A percentile compares a stretch with the other conserved stretches of the same genome.
Evolutionary conservation across 2,329 filamentous ascomycete species (phyloP).

Genomic region (Cladorrhinum sp.): DNA sequence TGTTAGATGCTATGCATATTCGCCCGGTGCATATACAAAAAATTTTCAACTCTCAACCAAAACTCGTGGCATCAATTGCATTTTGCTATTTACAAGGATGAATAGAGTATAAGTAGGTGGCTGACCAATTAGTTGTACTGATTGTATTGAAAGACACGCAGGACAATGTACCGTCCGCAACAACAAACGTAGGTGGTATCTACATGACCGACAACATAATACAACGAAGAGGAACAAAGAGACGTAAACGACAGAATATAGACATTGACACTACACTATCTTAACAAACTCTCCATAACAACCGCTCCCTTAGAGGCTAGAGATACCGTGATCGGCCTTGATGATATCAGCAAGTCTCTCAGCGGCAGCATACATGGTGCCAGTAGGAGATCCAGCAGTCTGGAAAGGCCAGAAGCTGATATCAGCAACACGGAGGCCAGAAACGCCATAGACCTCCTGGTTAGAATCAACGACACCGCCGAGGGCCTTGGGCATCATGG

Average conservation of each 20-base stretch:
- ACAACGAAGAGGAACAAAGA: no score
- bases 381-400: slow-evolving; percentile 24
- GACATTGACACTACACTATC: no score
- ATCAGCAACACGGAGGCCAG: slow-evolving; percentile 21
- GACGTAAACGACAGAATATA: no score
- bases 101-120: no score
- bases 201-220: no score
- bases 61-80: neutral
- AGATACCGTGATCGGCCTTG: slow-evolving; percentile 17
- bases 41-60: neutral
- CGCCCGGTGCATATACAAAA: neutral
- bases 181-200: no score
- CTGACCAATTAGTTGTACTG: no score
- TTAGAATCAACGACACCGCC: slow-evolving; percentile 20
- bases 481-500: slow-evolving; percentile 18
- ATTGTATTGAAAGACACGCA: no score
- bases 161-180: no score
- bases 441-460: slow-evolving; percentile 22
- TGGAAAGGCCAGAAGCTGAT: slow-evolving; percentile 27
- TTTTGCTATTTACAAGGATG: neutral
- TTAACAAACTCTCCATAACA: neutral
- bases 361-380: slow-evolving; percentile 24
- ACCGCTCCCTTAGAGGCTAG: neutral
- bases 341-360: slow-evolving; percentile 28
- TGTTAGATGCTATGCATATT: neutral